Base-by-base conservation (phyloP, 1,139 yeast species). In the Taphrina flavorubra region DNA sequence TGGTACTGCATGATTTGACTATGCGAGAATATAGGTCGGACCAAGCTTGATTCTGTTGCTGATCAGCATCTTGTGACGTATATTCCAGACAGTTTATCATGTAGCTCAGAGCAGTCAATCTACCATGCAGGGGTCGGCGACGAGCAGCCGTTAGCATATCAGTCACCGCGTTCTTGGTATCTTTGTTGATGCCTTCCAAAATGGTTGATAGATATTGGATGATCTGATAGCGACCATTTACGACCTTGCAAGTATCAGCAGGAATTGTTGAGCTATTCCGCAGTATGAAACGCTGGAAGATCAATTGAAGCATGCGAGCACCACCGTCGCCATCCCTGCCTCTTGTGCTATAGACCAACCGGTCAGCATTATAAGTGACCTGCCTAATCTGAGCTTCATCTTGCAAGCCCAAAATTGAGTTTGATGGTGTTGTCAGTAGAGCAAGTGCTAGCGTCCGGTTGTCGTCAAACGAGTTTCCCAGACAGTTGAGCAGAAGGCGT, bases 391-490 rank as follows among this genome's bases (percentile, higher is more conserved):
- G 74, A 56, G 51, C 57, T 39, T 34, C 39, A 20, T 49, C 39
- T 7, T 46, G n/a, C 44, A 68, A 74, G 74, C 42, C 72, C 72
- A 0, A 77, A 75, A 1, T 74, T 13, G 89, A 7, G 46, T 8
- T 36, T 13, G 67, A 49, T 11, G 55, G 85, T 13, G 86, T 82
- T 75, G 83, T 81, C 25, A 90, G 76, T n/a, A 87, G 74, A 2
- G 76, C 74, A 0, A 83, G 82, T 5, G 92, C 81, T 14, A 76
- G 73, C 1, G 82, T 81, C 71, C 98, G 81, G 11, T 91, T 83
- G 75, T 90, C 97, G 70, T 89, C 92, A 76, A 86, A 92, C 70
- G 88, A 87, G 75, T 88, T 88, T 60, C 86, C 80, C 20, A 90
- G 79, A 67, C 85, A 85, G 72, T 87, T 88, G 36, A 89, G 77